Base-by-base conservation (phyloP, 1,139 yeast species). In the Tardiomyces blankii region DNA sequence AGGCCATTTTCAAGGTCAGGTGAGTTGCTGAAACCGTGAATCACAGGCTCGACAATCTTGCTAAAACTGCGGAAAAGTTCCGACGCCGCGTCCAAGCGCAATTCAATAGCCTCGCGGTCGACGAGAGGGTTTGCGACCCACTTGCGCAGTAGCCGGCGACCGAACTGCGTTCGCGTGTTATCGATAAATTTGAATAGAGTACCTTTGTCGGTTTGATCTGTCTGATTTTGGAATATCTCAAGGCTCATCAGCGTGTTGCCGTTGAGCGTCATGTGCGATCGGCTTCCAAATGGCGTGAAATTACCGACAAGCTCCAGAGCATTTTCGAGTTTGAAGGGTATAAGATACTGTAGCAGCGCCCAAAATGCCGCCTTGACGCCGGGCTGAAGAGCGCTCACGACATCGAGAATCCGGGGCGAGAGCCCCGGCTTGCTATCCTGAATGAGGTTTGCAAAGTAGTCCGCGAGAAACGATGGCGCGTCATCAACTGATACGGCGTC, bases 51-150 rank as follows among this genome's bases (percentile, higher is more conserved):
- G 42, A 84, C 59, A 18, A 46, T 42, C 5, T 45, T 40, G 28
- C 52, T 43, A 11, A 58, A 55, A 16, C 59, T 55, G 0, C 48
- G 42, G n/a, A 68, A 67, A 40, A 88, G 65, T 52, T 81, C 83
- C 2, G 72, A 75, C 2, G 87, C 72, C 0, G 95, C 89, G 38
- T 75, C 74, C 2, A 74, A 65, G 35, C 98, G 70, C 18, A 71
- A 69, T 48, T 73, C 73, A 5, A 88, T 80, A n/a, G 64, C 64
- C 0, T 63, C 67, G 28, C 69, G 64, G 40, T 78, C 70, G 0
- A 77, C 64, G 33, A 89, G 68, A 1, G 98, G 98, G 50, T 74
- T 69, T 1, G 79, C 71, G 0, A 89, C 66, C 98, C 98, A 91
- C 43, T 73, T 69, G 32, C 71, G 70, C 9, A 91, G 61, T 48